phyloP scores from a whole-genome alignment of 2,329 filamentous ascomycete genomes.

The Pseudocercospora crystallina region DNA sequence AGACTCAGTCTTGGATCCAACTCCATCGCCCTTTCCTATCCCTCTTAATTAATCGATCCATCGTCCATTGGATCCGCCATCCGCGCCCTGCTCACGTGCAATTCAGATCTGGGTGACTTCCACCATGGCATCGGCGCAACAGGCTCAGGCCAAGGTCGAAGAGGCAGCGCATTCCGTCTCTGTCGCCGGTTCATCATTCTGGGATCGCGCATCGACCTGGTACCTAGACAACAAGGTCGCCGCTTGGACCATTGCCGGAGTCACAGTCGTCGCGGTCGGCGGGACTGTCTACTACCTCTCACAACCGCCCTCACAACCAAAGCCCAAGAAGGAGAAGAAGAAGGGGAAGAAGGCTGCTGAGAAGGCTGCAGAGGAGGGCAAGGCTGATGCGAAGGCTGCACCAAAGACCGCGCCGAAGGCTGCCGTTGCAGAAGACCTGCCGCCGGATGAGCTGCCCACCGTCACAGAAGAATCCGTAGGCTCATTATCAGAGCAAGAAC shows the following conservation, averaged over 20 bases:
- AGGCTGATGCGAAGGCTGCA: conserved; percentile 21
- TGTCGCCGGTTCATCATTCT: conserved; percentile 65
- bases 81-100: conserved; percentile 7
- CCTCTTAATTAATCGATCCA: conserved; percentile 4
- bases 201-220: conserved; percentile 90
- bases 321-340: conserved; percentile 85
- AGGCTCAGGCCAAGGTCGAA: conserved; percentile 20
- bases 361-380: conserved; percentile 47
- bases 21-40: neutral
- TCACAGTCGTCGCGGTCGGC: conserved; percentile 87
- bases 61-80: conserved; percentile 7
- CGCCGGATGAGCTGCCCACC: conserved; percentile 50
- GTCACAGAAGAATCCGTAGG: conserved; percentile 48
- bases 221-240: conserved; percentile 92
- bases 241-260: conserved; percentile 93
- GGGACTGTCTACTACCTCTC: conserved; percentile 89
- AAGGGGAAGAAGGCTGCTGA: conserved; percentile 73
- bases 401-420: conserved; percentile 27
- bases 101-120: conserved; percentile 3
- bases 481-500: conserved; percentile 59
- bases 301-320: conserved; percentile 43
- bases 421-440: conserved; percentile 37
- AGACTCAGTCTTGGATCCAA: conserved; percentile 8
- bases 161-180: conserved; percentile 33
- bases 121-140: conserved; percentile 19